Conservation (phyloP, 2,329 filamentous ascomycete species). For the Pezicula rhizophila region DNA sequence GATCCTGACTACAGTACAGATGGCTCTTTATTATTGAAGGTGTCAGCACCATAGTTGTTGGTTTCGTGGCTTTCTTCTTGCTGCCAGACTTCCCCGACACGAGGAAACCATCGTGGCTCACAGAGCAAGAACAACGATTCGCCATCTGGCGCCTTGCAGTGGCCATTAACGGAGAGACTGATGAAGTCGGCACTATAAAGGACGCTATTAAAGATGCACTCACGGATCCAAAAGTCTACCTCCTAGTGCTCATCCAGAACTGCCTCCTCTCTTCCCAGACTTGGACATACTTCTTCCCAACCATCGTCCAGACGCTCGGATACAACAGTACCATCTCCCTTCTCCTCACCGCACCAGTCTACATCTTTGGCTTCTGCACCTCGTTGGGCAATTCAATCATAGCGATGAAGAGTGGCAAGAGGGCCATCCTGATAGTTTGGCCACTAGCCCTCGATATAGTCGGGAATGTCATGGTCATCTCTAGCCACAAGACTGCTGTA, state of each 20-base stretch:
- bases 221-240: slow-evolving; percentile 36
- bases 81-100: slow-evolving; percentile 6
- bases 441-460: slow-evolving; percentile 41
- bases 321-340: slow-evolving; percentile 12
- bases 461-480: slow-evolving; percentile 28
- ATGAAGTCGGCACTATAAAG: slow-evolving; percentile 49
- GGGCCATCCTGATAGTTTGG: slow-evolving; percentile 35
- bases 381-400: slow-evolving; percentile 30
- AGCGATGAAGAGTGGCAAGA: slow-evolving; percentile 32
- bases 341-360: slow-evolving; percentile 17
- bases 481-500: slow-evolving; percentile 20
- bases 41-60: slow-evolving; percentile 8
- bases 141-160: slow-evolving; percentile 49
- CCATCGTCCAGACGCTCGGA: slow-evolving; percentile 12
- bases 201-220: slow-evolving; percentile 26
- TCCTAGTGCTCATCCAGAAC: slow-evolving; percentile 23
- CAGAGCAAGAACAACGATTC: slow-evolving; percentile 34
- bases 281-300: slow-evolving; percentile 26
- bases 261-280: slow-evolving; percentile 4
- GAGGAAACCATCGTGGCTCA: slow-evolving; percentile 32
- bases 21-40: slow-evolving; percentile 17
- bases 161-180: slow-evolving; percentile 56
- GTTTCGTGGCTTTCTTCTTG: slow-evolving; percentile 1
- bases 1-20: neutral
- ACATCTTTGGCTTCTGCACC: slow-evolving; percentile 28